Percentiles rank a stretch among this genome's conserved stretches.
These are phyloP conservation scores for Fraxinus paxiana DNA, from an alignment of 305 asterid species.

Conservation along the genomic window DNA sequence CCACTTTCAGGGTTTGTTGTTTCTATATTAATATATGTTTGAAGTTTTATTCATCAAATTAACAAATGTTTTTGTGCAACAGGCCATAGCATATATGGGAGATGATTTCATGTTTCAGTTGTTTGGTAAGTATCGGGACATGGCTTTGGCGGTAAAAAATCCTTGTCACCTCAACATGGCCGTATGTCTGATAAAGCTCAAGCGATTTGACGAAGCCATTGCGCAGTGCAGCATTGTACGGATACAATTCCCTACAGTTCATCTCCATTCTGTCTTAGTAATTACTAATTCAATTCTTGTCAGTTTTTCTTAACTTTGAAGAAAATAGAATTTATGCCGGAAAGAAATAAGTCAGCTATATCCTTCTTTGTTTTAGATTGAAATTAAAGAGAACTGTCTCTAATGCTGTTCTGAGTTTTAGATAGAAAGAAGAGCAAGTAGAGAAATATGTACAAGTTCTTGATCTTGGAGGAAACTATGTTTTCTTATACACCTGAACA, in stretches of 20 bases:
- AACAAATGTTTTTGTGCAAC: slow-evolving; percentile 13
- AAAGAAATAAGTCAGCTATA: neutral
- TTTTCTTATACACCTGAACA: neutral
- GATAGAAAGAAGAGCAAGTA: neutral
- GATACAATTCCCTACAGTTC: neutral
- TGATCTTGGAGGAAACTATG: neutral
- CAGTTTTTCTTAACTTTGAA: slow-evolving; percentile 13
- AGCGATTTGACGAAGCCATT: slow-evolving; percentile 87
- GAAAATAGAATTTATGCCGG: neutral
- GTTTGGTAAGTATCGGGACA: slow-evolving; percentile 87
- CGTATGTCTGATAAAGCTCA: slow-evolving; percentile 83
- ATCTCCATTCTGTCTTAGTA: neutral
- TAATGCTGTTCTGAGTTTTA: neutral
- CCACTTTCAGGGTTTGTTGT: neutral
- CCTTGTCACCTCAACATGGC: slow-evolving; percentile 97
- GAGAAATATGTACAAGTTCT: neutral
- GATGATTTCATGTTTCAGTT: slow-evolving; percentile 98
- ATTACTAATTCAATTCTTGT: neutral
- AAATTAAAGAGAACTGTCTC: neutral
- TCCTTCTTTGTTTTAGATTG: neutral
- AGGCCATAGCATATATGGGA: slow-evolving; percentile 98
- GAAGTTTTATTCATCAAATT: neutral
- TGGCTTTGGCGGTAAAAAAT: slow-evolving; percentile 96
- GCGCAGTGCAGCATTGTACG: slow-evolving; percentile 90
- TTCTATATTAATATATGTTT: neutral